Evolutionary conservation across 1,139 yeast species (phyloP).

Genomic region (Suhomyces kunorum): DNA sequence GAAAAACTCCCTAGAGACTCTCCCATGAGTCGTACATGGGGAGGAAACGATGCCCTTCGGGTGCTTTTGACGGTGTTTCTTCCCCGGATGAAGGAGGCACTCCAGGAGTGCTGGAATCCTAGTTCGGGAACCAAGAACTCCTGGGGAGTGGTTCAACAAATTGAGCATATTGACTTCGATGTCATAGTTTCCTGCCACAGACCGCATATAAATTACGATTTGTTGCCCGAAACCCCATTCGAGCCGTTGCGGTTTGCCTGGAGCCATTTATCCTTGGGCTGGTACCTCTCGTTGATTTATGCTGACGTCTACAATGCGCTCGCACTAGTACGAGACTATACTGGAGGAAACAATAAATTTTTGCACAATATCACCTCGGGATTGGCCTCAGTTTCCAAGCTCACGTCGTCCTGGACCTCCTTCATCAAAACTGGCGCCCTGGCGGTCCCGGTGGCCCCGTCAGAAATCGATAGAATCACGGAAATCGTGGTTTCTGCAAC

Average conservation of each 20-base stretch:
- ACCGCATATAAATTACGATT: constrained; percentile 33
- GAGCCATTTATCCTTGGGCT: constrained; percentile 66
- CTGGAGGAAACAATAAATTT: constrained; percentile 31
- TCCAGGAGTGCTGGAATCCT: constrained; percentile 38
- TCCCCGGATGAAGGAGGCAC: constrained; percentile 38
- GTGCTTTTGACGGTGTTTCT: constrained; percentile 47
- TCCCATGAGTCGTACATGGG: constrained; percentile 57
- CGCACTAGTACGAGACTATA: constrained; percentile 24
- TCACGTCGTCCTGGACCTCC: constrained; percentile 45
- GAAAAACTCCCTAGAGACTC: constrained; percentile 58
- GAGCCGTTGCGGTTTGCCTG: constrained; percentile 59
- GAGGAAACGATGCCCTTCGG: constrained; percentile 55
- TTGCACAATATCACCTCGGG: constrained; percentile 43
- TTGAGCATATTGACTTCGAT: constrained; percentile 38
- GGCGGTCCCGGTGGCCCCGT: constrained; percentile 9
- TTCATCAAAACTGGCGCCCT: constrained; percentile 21
- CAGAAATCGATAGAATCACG: constrained; percentile 12
- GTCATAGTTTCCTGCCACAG: constrained; percentile 22
- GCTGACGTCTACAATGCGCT: constrained; percentile 57
- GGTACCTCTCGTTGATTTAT: constrained; percentile 76
- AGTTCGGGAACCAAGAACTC: constrained; percentile 29
- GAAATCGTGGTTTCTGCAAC: constrained; percentile 31
- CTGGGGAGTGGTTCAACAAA: constrained; percentile 38
- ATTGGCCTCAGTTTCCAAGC: constrained; percentile 46
- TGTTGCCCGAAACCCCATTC: constrained; percentile 40